These are phyloP conservation scores for Aristolochia californica DNA, from an alignment of 164 flowering plant species.

Conservation along the genomic window DNA sequence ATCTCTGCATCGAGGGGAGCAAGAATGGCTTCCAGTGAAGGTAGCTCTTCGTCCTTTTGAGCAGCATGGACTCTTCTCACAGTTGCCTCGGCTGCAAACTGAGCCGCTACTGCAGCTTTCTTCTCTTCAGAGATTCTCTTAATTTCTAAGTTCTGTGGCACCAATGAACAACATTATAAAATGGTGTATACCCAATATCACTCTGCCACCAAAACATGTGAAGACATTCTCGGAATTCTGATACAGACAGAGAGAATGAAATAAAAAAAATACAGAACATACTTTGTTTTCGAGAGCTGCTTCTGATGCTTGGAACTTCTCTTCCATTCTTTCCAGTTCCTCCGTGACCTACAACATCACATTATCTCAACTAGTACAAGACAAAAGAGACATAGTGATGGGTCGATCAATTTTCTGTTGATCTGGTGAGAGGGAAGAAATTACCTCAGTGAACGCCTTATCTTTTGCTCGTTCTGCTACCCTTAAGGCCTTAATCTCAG, in stretches of 20 bases:
- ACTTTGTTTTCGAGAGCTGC: not conserved
- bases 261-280: not conserved
- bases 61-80: conserved; percentile 18
- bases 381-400: not conserved
- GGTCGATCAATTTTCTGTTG: conserved; percentile 1
- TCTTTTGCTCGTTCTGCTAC: conserved; percentile 4
- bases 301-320: not conserved
- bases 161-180: not conserved
- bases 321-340: not conserved
- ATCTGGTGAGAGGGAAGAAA: not conserved
- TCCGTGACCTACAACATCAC: not conserved
- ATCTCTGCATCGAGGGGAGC: conserved; percentile 16
- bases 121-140: conserved; percentile 14
- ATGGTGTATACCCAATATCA: too few species aligned
- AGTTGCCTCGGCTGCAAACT: conserved; percentile 15
- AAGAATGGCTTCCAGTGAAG: conserved; percentile 15
- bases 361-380: not conserved
- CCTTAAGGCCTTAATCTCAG: conserved; percentile 6
- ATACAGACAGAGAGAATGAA: not conserved
- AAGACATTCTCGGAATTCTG: too few species aligned
- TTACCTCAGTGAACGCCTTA: conserved; percentile 7
- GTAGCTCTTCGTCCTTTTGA: conserved; percentile 17
- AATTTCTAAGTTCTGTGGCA: conserved; percentile 14
- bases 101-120: conserved; percentile 12
- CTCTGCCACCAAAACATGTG: too few species aligned